Evolutionary conservation across 768 basidiomycete species (phyloP), one percentile per base, ranked within the genome.

Genomic region (Mycena haematopus): DNA sequence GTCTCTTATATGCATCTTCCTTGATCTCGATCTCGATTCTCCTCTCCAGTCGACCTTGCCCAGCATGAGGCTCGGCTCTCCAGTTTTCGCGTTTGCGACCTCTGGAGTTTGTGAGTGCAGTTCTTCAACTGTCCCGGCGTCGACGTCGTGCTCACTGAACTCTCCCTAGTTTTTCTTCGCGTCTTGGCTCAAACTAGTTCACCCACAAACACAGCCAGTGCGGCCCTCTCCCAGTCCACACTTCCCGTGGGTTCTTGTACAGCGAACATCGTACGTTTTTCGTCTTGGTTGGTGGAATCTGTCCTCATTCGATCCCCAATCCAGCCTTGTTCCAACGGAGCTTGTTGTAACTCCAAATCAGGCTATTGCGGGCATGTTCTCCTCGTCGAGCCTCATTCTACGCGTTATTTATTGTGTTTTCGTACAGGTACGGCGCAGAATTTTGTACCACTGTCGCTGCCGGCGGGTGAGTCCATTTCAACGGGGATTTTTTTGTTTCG

Each of bases 251-350:
- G 56, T 11, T 58, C 56, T 36, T 58, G 56, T 21, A 50, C 47
- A 0, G 45, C 56, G 6, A 11, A 19, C 35, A 58, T 58, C 38
- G 46, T 50, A 15, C 46, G 46, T 50, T 25, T 19, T 35, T 47
- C 35, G 15, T 40, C 22, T 38, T n/a, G 22, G 6, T 24, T 10
- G 3, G 2, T 25, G 6, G 19, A 2, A 40, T 9, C 31, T 15
- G 13, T 38, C 35, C 56, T 36, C 2, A 58, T 47, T n/a, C 21
- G 6, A n/a, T 9, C 38, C 38, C 44, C 58, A 65, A 13, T 52
- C 62, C 21, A 65, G 60, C 72, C 72, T 21, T 71, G 72, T 54
- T 56, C 66, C 36, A 71, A 73, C 50, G 70, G 67, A 29, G 71
- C 69, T 6, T 73, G 72, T 56, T 73, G 72, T 45, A 71, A 71